Evolutionary conservation across 2,329 filamentous ascomycete genomes (phyloP), one percentile per base, ranked within the genome.

Genomic region (Helotiales sp.): DNA sequence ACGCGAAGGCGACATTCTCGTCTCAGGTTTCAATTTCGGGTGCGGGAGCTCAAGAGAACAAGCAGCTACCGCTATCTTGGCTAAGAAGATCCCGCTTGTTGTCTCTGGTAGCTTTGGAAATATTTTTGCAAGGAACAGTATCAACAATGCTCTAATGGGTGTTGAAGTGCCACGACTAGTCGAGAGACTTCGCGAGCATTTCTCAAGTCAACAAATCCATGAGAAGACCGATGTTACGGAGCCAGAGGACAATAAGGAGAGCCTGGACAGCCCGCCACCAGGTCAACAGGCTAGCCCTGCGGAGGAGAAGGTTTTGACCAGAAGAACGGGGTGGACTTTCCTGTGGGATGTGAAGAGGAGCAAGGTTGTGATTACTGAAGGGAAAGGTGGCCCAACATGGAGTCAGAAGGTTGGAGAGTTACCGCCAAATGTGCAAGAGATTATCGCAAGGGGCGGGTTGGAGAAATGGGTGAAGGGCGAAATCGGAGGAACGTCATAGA

Each of bases 1-100:
- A 54, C 85, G 86, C 70, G 77, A 86, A 0, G 89, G 88, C 58
- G 94, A 98, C 74, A 92, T 97, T 63, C 86, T 97, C 0, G 93
- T 97, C 0, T 81, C 89, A 0, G 93, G 93, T 34, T 96, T 89
- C 82, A 97, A 96, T 82, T 97, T 97, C 76, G 95, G 95, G 57
- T 93, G 89, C 72, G 93, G 93, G 20, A 88, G 84, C 65, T 93
- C 89, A 0, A 83, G 94, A 63, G 94, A 97, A 78, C 93, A 97
- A 78, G 93, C 93, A 6, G 94, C 94, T 0, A 97, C 95, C 0
- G 91, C 93, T 0, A 91, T 97, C 64, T 83, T 97, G 0, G 93
- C 93, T 17, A 93, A 90, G 80, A 79, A 90, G 72, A 94, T 96
- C 66, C 91, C 90, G 0, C 86, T 97, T 2, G 92, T 97, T 0